Evolutionary conservation across 495 filamentous ascomycete species (phyloP).

Genomic region (Penicillium psychrofluorescens): DNA sequence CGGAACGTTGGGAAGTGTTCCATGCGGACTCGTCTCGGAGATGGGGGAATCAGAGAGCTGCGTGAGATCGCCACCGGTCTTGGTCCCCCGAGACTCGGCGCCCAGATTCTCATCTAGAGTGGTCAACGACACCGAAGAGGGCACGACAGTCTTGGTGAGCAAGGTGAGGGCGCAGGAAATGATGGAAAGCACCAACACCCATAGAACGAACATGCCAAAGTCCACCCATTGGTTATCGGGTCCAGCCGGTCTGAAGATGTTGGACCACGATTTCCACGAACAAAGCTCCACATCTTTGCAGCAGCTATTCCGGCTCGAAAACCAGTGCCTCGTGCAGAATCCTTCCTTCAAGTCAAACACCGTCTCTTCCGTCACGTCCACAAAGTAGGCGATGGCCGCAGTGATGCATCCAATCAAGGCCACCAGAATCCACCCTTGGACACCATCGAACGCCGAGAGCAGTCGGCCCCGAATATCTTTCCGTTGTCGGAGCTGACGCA

Average conservation of each 20-base stretch:
- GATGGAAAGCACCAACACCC: conserved; percentile 65
- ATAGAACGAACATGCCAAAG: conserved; percentile 62
- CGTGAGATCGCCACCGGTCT: conserved; percentile 10
- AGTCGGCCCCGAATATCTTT: conserved; percentile 81
- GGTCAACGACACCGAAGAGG: conserved; percentile 74
- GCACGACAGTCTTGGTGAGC: conserved; percentile 83
- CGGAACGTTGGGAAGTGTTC: conserved; percentile 18
- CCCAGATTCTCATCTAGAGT: conserved; percentile 82
- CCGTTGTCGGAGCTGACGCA: conserved; percentile 71
- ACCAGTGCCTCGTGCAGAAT: conserved; percentile 69
- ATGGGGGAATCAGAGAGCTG: conserved; percentile 34
- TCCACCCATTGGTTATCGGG: conserved; percentile 60
- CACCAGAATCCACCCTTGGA: conserved; percentile 91
- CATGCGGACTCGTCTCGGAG: conserved; percentile 22
- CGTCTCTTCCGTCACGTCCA: conserved; percentile 76
- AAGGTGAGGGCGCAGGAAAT: conserved; percentile 74
- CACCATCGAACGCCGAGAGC: conserved; percentile 70
- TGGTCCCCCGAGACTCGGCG: conserved; percentile 39
- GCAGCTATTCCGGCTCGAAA: conserved; percentile 66
- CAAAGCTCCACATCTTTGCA: conserved; percentile 61
- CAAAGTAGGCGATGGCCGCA: conserved; percentile 78
- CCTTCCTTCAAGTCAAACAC: conserved; percentile 90
- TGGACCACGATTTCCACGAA: conserved; percentile 72
- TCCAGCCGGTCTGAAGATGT: conserved; percentile 46
- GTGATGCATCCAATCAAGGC: conserved; percentile 86